Evolutionary conservation across 2,329 filamentous ascomycete genomes (phyloP).

Genomic region (Fusarium duplospermum): DNA sequence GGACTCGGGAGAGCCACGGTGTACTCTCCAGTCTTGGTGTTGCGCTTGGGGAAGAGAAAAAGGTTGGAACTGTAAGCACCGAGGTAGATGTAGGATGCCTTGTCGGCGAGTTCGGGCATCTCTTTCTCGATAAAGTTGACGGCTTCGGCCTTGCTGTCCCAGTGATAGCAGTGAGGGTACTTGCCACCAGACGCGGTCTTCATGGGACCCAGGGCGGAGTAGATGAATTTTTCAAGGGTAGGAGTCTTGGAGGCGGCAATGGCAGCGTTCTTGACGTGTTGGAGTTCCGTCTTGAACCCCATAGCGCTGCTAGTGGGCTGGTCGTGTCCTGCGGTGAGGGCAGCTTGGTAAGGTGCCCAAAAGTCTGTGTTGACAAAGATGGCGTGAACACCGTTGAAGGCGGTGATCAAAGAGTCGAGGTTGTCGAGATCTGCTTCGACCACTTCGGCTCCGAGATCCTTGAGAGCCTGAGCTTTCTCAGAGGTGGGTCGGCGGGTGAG

Average conservation of each 20-base stretch:
- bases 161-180: slow-evolving; percentile 59
- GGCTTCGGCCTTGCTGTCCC: slow-evolving; percentile 62
- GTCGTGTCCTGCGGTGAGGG: slow-evolving; percentile 51
- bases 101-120: slow-evolving; percentile 55
- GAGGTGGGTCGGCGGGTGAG: slow-evolving; percentile 58
- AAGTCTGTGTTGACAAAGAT: slow-evolving; percentile 67
- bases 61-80: slow-evolving; percentile 39
- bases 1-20: slow-evolving; percentile 45
- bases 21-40: slow-evolving; percentile 46
- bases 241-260: slow-evolving; percentile 58
- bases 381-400: slow-evolving; percentile 56
- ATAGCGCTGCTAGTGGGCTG: slow-evolving; percentile 49
- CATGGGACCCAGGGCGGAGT: slow-evolving; percentile 62
- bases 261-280: slow-evolving; percentile 65
- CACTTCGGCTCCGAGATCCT: slow-evolving; percentile 54
- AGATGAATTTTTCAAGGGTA: slow-evolving; percentile 58
- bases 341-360: slow-evolving; percentile 57
- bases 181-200: slow-evolving; percentile 56
- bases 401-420: slow-evolving; percentile 49
- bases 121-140: slow-evolving; percentile 56
- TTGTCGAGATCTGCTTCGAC: slow-evolving; percentile 59
- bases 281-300: slow-evolving; percentile 58
- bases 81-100: slow-evolving; percentile 48
- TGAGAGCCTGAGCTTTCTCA: slow-evolving; percentile 53
- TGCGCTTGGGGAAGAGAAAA: slow-evolving; percentile 38